A percentile compares a stretch with the other conserved stretches of the same genome.
phyloP scores from a whole-genome alignment of 2,329 filamentous ascomycete species.

The Sphaerulina musiva region DNA sequence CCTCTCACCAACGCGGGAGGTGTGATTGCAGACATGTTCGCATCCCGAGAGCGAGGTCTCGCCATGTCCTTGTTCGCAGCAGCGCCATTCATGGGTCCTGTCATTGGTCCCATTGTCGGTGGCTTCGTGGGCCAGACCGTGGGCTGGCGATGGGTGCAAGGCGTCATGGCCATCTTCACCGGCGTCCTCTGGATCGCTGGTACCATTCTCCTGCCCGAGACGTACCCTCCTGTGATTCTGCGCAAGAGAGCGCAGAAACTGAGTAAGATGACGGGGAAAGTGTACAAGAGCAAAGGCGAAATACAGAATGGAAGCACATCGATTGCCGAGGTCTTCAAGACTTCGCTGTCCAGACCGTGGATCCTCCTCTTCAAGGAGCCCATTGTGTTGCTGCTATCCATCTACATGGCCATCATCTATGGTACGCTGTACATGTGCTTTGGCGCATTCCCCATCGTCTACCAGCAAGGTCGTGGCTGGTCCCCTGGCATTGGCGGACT shows the following conservation, averaged over 20 bases:
- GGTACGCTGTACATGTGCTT: constrained; percentile 44
- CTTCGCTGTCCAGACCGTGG: constrained; percentile 58
- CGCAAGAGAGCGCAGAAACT: constrained; percentile 48
- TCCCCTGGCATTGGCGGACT: constrained; percentile 54
- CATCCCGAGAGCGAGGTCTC: constrained; percentile 37
- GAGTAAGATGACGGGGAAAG: constrained; percentile 47
- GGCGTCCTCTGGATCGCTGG: constrained; percentile 54
- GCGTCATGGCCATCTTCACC: constrained; percentile 57
- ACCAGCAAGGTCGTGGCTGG: constrained; percentile 54
- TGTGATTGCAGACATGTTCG: constrained; percentile 44
- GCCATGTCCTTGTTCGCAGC: constrained; percentile 60
- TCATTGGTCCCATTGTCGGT: constrained; percentile 56
- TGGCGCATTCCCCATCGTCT: constrained; percentile 52
- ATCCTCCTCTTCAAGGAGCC: constrained; percentile 51
- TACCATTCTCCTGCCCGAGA: constrained; percentile 51
- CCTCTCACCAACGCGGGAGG: constrained; percentile 44
- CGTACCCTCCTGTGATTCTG: constrained; percentile 54
- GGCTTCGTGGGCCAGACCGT: constrained; percentile 58
- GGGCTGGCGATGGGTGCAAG: constrained; percentile 65
- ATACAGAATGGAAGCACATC: constrained; percentile 35
- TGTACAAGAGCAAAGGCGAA: constrained; percentile 47
- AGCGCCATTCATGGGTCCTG: constrained; percentile 57
- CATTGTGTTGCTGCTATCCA: constrained; percentile 43
- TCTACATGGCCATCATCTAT: constrained; percentile 46
- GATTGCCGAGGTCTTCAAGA: constrained; percentile 42